Evolutionary conservation across 2,329 filamentous ascomycete genomes (phyloP).

Genomic region (Fusarium nisikadoi): DNA sequence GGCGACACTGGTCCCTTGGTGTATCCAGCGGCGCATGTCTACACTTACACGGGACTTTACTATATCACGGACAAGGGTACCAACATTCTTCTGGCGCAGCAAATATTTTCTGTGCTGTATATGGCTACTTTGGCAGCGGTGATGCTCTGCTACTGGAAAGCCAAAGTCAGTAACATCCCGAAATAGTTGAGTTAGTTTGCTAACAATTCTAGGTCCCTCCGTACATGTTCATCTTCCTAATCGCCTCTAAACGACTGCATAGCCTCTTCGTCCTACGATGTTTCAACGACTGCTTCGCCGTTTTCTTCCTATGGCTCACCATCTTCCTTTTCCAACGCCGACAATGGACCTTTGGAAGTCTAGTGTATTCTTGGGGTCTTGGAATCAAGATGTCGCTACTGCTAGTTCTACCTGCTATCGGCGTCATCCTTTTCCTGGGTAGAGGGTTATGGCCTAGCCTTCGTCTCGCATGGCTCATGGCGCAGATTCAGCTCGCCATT

Average conservation of each 20-base stretch:
- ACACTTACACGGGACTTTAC: constrained; percentile 86
- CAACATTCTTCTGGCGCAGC: constrained; percentile 83
- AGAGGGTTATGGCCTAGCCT: constrained; percentile 74
- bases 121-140: constrained; percentile 79
- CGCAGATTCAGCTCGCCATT: constrained; percentile 78
- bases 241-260: constrained; percentile 91
- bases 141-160: constrained; percentile 82
- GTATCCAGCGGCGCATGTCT: constrained; percentile 94
- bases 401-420: constrained; percentile 83
- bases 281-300: constrained; percentile 95
- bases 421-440: constrained; percentile 78
- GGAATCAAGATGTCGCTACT: constrained; percentile 97
- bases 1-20: constrained; percentile 93
- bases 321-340: constrained; percentile 81
- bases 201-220: constrained; percentile 72
- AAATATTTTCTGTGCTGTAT: constrained; percentile 84
- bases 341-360: constrained; percentile 76
- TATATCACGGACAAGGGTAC: constrained; percentile 78
- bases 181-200: not conserved
- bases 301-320: constrained; percentile 84
- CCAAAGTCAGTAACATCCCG: constrained; percentile 63
- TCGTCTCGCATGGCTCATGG: constrained; percentile 75
- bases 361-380: constrained; percentile 80
- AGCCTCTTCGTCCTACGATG: constrained; percentile 92
- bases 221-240: constrained; percentile 85